Base-by-base conservation (phyloP, 1,284 basidiomycete species). In the Ganoderma multipileum region DNA sequence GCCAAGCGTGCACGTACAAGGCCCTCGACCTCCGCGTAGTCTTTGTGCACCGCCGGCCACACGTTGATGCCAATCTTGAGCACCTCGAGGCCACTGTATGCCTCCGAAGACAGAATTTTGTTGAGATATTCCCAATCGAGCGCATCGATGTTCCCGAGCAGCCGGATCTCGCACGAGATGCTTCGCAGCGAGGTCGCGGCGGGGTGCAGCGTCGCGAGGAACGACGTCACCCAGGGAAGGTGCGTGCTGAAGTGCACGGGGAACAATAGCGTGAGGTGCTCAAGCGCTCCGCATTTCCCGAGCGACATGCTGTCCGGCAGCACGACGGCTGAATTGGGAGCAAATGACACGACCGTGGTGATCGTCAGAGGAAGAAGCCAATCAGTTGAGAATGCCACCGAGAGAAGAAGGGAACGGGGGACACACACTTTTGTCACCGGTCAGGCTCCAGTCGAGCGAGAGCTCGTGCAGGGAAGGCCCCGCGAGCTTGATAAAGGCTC, bases 401-500 rank as follows among this genome's bases (percentile, higher is more conserved):
- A 20, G 14, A 20, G 42, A 62, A 30, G 70, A 63, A 50, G n/a
- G 11, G 33, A 41, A 59, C 42, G 39, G 4, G 38, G 26, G 18
- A 52, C 60, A 68, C 68, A 64, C 61, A 75, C 74, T 71, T n/a
- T 75, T 74, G 64, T 69, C 66, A 36, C 71, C 70, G 28, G 69
- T 65, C 36, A 68, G 67, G 67, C 74, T 74, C 77, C 78, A 79
- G 65, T 78, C 75, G 33, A 79, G 67, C 26, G 75, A 73, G 50
- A 77, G 73, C 57, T 75, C 60, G 36, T 69, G 68, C 60, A 79
- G 69, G 8, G 70, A 66, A 2, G 68, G 66, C 12, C 74, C 76
- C 4, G 72, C 63, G 57, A 68, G 68, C 59, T 72, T 71, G 44
- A 76, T 30, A 38, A 77, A 68, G n/a, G 72, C 72, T 14, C 73